Percentiles rank a stretch among this genome's conserved stretches.
Conservation (phyloP, 164 flowering plant species). For the Liquidambar formosana region DNA sequence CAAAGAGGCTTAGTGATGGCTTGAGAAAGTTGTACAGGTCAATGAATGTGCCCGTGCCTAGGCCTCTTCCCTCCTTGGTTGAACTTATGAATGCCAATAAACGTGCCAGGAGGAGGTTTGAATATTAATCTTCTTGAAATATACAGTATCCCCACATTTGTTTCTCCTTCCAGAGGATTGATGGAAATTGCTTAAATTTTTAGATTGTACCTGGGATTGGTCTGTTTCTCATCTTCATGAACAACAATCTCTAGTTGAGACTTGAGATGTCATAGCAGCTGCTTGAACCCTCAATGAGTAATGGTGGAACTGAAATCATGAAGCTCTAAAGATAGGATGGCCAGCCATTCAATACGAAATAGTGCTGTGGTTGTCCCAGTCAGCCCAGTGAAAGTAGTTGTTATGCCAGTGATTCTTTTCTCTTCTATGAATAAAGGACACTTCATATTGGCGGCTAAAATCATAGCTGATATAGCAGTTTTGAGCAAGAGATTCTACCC, state of each 20-base stretch:
- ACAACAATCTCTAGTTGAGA: not conserved
- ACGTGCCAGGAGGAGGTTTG: constrained; percentile 37
- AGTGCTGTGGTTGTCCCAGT: not conserved
- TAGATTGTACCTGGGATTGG: not conserved
- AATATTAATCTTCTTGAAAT: not conserved
- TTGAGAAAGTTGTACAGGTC: constrained; percentile 72
- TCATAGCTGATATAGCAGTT: not conserved
- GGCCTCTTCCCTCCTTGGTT: constrained; percentile 74
- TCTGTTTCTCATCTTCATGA: not conserved
- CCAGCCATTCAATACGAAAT: not conserved
- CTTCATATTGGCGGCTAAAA: not conserved
- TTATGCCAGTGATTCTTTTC: not conserved
- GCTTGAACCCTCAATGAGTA: not conserved
- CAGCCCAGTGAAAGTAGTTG: not conserved
- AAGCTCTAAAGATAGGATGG: not conserved
- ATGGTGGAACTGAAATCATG: not conserved
- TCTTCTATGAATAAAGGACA: not conserved
- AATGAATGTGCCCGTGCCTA: constrained; percentile 78
- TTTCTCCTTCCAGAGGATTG: not conserved
- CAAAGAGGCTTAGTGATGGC: constrained; percentile 37
- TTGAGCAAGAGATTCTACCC: not conserved
- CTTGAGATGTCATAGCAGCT: not conserved
- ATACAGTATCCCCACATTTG: not conserved
- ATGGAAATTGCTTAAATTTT: not conserved
- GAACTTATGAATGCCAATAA: constrained; percentile 56